Evolutionary conservation across 371 early-diverging fungal genomes (phyloP), one percentile per base, ranked within the genome.

Genomic region (Massospora cicadina): DNA sequence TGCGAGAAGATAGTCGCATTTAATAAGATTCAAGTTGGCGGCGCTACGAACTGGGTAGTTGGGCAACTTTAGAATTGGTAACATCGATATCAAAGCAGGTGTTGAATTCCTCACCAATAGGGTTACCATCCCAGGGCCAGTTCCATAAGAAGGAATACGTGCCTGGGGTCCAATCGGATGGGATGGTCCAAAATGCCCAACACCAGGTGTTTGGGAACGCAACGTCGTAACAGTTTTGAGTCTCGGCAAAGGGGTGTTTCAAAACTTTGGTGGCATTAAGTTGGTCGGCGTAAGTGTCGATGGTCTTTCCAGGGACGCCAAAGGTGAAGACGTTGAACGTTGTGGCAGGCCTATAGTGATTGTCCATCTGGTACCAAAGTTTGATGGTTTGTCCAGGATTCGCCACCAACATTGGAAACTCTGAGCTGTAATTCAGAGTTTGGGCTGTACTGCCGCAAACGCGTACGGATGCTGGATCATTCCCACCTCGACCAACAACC

Each of bases 21-120:
- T n/a, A n/a, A n/a, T n/a, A n/a, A n/a, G n/a, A n/a, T n/a, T n/a
- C n/a, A n/a, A n/a, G n/a, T n/a, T n/a, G n/a, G n/a, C n/a, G n/a
- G n/a, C n/a, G n/a, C n/a, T n/a, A n/a, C n/a, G n/a, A n/a, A n/a
- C n/a, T n/a, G n/a, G n/a, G n/a, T n/a, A n/a, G n/a, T n/a, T n/a
- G n/a, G n/a, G n/a, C n/a, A n/a, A n/a, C n/a, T n/a, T n/a, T n/a
- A n/a, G n/a, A n/a, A n/a, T n/a, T 43, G 43, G 43, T 43, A 63
- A 77, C 69, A 53, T 68, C 30, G n/a, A 80, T 60, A 32, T 79
- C 79, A 65, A 80, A 80, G 70, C 81, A 80, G 30, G 79, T 77
- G n/a, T 76, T 69, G 65, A 79, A 80, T 71, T 79, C 76, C 55
- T 80, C 72, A 13, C 79, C 81, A n/a, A 74, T 69, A 13, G 78